These are phyloP conservation scores for Ceratobasidium sp. DNA, from an alignment of 1,284 basidiomycete species.

Conservation along the genomic window DNA sequence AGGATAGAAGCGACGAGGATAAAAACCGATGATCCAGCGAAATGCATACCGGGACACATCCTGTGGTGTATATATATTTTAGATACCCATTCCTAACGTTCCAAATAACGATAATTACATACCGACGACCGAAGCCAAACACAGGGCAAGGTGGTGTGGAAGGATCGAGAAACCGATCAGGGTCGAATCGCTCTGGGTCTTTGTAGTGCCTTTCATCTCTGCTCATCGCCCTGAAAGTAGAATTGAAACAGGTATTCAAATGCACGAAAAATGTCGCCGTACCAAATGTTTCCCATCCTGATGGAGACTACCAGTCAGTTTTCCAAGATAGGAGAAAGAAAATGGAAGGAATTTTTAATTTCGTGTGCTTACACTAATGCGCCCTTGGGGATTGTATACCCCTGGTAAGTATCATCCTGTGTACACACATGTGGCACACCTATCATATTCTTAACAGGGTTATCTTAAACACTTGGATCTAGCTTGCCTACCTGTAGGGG, in stretches of 20 bases:
- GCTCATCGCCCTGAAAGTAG: constrained; percentile 1
- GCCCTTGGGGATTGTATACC: constrained; percentile 21
- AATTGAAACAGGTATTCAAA: not conserved
- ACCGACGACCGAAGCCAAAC: constrained; percentile 33
- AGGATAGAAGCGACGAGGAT: constrained; percentile 8
- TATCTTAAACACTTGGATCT: not conserved
- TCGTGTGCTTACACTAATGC: constrained; percentile 5
- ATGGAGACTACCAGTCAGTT: not conserved
- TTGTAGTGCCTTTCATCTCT: constrained; percentile 1
- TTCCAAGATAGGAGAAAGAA: not conserved
- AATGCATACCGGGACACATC: constrained; percentile 9
- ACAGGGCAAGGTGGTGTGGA: not conserved
- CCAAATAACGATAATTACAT: not conserved
- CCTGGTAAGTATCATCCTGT: constrained; percentile 38
- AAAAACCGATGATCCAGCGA: constrained; percentile 7
- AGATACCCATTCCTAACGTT: not conserved
- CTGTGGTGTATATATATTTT: not conserved
- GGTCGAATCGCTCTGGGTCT: constrained; percentile 10
- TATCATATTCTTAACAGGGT: not conserved
- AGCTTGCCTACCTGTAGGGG: constrained; percentile 16
- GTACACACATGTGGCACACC: constrained; percentile 37
- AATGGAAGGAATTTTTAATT: not conserved
- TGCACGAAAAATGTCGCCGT: not conserved
- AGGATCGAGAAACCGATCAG: constrained; percentile 20
- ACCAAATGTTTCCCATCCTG: constrained; percentile 30